Evolutionary conservation across 495 filamentous ascomycete genomes (phyloP).

Genomic region (Daldinia caldariorum): DNA sequence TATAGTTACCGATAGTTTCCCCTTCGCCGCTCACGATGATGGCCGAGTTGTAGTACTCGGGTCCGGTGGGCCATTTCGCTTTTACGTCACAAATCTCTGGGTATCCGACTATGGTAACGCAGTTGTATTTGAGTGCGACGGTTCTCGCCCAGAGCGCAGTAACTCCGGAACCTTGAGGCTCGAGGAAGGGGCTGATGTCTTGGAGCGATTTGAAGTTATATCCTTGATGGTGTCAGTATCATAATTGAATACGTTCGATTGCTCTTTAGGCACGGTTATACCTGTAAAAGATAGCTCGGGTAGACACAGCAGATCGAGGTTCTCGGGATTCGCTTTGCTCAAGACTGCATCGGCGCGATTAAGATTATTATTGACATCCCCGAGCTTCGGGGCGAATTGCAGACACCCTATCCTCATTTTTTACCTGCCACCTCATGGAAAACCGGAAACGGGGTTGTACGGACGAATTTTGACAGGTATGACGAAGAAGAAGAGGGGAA

Average conservation of each 20-base stretch:
- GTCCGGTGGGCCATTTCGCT: slow-evolving; percentile 51
- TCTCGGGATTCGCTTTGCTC: slow-evolving; percentile 59
- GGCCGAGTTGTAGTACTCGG: slow-evolving; percentile 81
- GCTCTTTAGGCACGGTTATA: slow-evolving; percentile 52
- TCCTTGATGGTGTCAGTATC: slow-evolving; percentile 59
- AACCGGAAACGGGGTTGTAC: slow-evolving; percentile 18
- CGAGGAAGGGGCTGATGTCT: slow-evolving; percentile 82
- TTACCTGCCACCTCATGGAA: background rate
- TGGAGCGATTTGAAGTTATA: slow-evolving; percentile 89
- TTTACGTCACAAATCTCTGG: slow-evolving; percentile 73
- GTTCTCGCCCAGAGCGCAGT: slow-evolving; percentile 82
- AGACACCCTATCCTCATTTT: slow-evolving; percentile 82
- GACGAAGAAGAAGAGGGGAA: slow-evolving; percentile 1
- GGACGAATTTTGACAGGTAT: background rate
- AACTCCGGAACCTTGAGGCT: slow-evolving; percentile 76
- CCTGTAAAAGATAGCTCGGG: slow-evolving; percentile 91
- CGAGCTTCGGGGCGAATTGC: slow-evolving; percentile 80
- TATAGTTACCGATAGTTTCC: slow-evolving; percentile 79
- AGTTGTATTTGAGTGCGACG: slow-evolving; percentile 75
- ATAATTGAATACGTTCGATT: background rate
- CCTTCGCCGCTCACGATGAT: slow-evolving; percentile 80
- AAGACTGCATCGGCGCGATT: slow-evolving; percentile 77
- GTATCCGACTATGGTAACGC: slow-evolving; percentile 89
- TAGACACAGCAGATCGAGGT: slow-evolving; percentile 78
- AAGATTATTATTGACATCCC: slow-evolving; percentile 80